Base-by-base conservation (phyloP, 345 rosid genomes). In the Arabidopsis arenosa region DNA sequence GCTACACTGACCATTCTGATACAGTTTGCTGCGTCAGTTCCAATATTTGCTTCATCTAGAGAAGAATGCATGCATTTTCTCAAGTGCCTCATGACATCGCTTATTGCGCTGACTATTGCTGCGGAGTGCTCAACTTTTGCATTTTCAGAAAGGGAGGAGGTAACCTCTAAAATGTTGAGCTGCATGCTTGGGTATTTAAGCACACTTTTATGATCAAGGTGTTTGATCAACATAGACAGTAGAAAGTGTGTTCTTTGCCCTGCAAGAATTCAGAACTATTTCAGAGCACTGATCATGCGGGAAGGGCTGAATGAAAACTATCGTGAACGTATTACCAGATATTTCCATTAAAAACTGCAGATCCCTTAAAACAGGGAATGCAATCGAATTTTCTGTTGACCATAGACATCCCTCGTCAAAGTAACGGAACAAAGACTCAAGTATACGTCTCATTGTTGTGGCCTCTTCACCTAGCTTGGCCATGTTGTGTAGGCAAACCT, bases 381-480 rank as follows among this genome's bases (percentile, higher is more conserved):
- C 98, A 75, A 93, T 86, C 63, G 97, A 96, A 73, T 79, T 80
- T 47, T 88, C 90, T 55, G 62, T 84, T 60, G 98, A 91, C 98
- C 99, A 93, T 65, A 82, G 73, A 83, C 85, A 78, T 53, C 84
- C 85, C 72, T 66, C 81, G 74, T 93, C 98, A 37, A 96, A 91
- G 75, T 88, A 88, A 64, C 92, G 95, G 80, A 96, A 93, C 81
- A 96, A 83, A 30, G 96, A 91, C 81, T 96, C 99, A 30, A 96
- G 80, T 70, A 96, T 87, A 12, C 93, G 93, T 23, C 99, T 87
- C 75, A 86, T 85, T 52, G 92, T 93, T 76, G 97, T 89, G 52
- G 89, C 98, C 79, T 91, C 99, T 80, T 89, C 91, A 71, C 96
- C 99, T 57, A 89, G 90, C 82, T 82, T 90, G 73, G 97, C 90